Evolutionary conservation across 148 eudicot species (phyloP).

Genomic region (Persicaria tinctoria): DNA sequence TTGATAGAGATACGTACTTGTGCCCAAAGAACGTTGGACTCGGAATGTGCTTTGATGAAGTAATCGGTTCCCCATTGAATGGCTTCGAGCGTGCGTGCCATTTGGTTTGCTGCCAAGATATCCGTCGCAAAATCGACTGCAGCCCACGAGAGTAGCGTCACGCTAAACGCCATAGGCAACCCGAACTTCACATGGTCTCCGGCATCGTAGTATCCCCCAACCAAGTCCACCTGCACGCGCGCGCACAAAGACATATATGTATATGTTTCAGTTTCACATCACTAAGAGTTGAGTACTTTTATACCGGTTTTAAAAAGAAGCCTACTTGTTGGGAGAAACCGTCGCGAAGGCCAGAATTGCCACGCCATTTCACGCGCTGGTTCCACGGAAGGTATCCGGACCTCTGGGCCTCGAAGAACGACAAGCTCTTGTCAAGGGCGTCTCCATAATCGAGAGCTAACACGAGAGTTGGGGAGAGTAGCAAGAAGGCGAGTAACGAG

Average conservation of each 20-base stretch:
- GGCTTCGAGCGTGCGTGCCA: slow-evolving; percentile 58
- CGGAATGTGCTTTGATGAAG: slow-evolving; percentile 72
- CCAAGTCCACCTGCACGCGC: slow-evolving; percentile 65
- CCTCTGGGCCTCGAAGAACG: slow-evolving; percentile 86
- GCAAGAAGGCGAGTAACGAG: background rate
- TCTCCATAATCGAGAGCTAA: slow-evolving; percentile 40
- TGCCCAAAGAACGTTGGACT: slow-evolving; percentile 64
- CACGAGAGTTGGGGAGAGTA: background rate
- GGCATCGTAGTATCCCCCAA: slow-evolving; percentile 93
- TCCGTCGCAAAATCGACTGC: slow-evolving; percentile 44
- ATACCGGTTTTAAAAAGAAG: background rate
- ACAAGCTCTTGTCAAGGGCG: slow-evolving; percentile 60
- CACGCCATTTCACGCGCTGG: slow-evolving; percentile 71
- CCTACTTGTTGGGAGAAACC: slow-evolving; percentile 61
- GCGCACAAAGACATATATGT: background rate
- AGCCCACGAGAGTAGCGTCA: slow-evolving; percentile 74
- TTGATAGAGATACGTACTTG: slow-evolving; percentile 29
- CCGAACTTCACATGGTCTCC: slow-evolving; percentile 94
- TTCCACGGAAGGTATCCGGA: slow-evolving; percentile 58
- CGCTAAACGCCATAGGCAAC: slow-evolving; percentile 83
- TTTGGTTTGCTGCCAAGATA: slow-evolving; percentile 35
- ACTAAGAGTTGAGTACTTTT: background rate
- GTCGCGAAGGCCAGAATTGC: slow-evolving; percentile 58
- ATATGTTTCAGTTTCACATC: background rate
- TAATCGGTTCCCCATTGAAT: slow-evolving; percentile 92